Percentiles rank a stretch among this genome's conserved stretches.
Conservation (phyloP, 345 rosid genomes). For the Draba incana region DNA sequence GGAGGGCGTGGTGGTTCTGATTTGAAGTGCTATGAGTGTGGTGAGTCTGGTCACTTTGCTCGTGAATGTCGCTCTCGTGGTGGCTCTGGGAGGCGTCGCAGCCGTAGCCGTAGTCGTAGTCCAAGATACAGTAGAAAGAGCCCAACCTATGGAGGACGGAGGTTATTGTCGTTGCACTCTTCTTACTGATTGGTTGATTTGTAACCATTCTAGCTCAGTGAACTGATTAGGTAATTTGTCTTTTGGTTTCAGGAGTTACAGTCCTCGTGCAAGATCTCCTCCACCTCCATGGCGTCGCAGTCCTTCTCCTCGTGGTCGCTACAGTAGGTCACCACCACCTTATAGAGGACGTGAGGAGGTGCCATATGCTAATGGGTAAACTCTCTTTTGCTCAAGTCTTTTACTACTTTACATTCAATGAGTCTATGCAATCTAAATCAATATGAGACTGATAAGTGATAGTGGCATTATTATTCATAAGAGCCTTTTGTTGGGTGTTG, state of each 20-base stretch:
- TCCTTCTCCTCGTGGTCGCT: constrained; percentile 77
- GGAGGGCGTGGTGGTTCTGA: constrained; percentile 88
- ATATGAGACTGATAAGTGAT: background rate
- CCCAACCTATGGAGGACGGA: constrained; percentile 78
- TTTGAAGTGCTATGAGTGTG: constrained; percentile 91
- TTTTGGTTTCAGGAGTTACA: constrained; percentile 65
- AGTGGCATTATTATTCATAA: background rate
- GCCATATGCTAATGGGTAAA: constrained; percentile 90
- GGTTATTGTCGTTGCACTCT: constrained; percentile 40
- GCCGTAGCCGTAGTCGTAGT: constrained; percentile 78
- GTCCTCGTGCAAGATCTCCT: constrained; percentile 84
- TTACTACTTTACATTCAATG: background rate
- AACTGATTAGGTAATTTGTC: background rate
- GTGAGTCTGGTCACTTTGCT: constrained; percentile 95
- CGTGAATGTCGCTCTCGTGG: constrained; percentile 81
- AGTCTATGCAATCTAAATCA: background rate
- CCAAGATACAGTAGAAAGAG: constrained; percentile 79
- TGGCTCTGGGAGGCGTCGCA: constrained; percentile 64
- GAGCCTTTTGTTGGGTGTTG: background rate
- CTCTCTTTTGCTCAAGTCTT: constrained; percentile 2
- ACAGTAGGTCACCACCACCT: constrained; percentile 93
- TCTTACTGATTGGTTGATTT: background rate
- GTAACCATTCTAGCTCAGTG: background rate
- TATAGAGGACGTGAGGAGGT: constrained; percentile 80
- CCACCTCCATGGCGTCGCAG: constrained; percentile 81